phyloP scores from a whole-genome alignment of 1,139 yeast genomes.

The Geotrichum citri-aurantii region DNA sequence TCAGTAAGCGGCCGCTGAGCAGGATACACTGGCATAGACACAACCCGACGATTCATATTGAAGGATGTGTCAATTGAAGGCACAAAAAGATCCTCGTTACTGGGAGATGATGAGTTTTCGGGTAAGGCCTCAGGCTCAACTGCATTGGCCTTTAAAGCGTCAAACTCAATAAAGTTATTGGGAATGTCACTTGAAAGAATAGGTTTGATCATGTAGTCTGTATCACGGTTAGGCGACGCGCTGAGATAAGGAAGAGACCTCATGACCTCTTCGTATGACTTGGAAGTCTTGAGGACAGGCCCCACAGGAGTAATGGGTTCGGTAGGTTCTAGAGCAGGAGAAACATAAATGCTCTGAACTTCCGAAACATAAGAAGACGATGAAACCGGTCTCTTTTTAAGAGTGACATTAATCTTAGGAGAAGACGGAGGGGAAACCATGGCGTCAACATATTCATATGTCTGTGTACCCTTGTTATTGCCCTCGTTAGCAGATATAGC shows the following conservation, averaged over 20 bases:
- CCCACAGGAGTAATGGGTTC: not conserved
- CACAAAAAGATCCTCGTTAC: slow-evolving; percentile 11
- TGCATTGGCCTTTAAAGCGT: not conserved
- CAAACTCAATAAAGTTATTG: slow-evolving; percentile 1
- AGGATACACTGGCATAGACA: slow-evolving; percentile 11
- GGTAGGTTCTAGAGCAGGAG: slow-evolving; percentile 11
- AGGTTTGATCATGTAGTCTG: slow-evolving; percentile 12
- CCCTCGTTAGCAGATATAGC: slow-evolving; percentile 18
- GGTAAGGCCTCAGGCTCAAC: not conserved
- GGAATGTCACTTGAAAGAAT: slow-evolving; percentile 9
- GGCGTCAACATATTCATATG: slow-evolving; percentile 12
- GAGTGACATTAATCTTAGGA: not conserved
- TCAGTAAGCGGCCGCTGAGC: not conserved
- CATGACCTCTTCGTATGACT: slow-evolving; percentile 17
- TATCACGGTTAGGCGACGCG: not conserved
- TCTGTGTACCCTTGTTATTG: slow-evolving; percentile 18
- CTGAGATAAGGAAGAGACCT: slow-evolving; percentile 18
- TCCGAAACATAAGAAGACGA: slow-evolving; percentile 1
- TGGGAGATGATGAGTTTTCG: slow-evolving; percentile 5
- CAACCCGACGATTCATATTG: slow-evolving; percentile 5
- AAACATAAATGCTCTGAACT: slow-evolving; percentile 14
- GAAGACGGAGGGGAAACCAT: not conserved
- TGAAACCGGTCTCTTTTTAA: not conserved
- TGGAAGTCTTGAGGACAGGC: not conserved
- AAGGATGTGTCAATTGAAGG: slow-evolving; percentile 14